A percentile compares a stretch with the other conserved stretches of the same genome.
Evolutionary conservation across 2,329 filamentous ascomycete genomes (phyloP).

Genomic region (Fusarium coffeatum): DNA sequence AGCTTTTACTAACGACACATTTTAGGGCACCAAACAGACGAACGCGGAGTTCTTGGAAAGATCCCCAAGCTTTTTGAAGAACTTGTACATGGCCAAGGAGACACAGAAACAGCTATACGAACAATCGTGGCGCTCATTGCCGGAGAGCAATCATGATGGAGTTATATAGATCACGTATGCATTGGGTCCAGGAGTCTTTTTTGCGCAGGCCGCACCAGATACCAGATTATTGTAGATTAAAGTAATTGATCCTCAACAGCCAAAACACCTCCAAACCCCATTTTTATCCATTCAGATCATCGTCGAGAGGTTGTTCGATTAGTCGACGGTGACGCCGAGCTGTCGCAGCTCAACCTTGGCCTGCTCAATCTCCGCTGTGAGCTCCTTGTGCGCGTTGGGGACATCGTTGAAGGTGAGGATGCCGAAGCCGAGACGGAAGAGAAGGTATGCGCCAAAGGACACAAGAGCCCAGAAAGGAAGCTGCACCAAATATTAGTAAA

Average conservation of each 20-base stretch:
- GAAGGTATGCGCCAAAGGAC: slow-evolving; percentile 89
- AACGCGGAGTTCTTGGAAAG: slow-evolving; percentile 64
- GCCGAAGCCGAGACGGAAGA: slow-evolving; percentile 91
- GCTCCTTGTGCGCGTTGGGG: slow-evolving; percentile 87
- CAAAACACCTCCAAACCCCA: neutral
- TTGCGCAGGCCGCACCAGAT: slow-evolving; percentile 34
- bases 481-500: slow-evolving; percentile 56
- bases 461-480: slow-evolving; percentile 94
- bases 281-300: slow-evolving; percentile 35
- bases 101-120: slow-evolving; percentile 66
- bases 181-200: neutral
- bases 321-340: slow-evolving; percentile 83
- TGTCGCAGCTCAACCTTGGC: slow-evolving; percentile 79
- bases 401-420: slow-evolving; percentile 98
- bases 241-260: slow-evolving; percentile 26
- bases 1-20: slow-evolving; percentile 29
- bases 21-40: slow-evolving; percentile 70
- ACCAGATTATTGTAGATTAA: slow-evolving; percentile 36
- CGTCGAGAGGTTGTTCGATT: slow-evolving; percentile 43
- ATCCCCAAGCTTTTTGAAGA: slow-evolving; percentile 71
- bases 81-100: slow-evolving; percentile 66
- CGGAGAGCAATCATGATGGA: slow-evolving; percentile 52
- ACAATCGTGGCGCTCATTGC: slow-evolving; percentile 70
- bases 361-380: slow-evolving; percentile 85
- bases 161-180: slow-evolving; percentile 3